Evolutionary conservation across 192 early-diverging fungal genomes (phyloP), one percentile per base, ranked within the genome.

Genomic region (Entomortierella parvispora): DNA sequence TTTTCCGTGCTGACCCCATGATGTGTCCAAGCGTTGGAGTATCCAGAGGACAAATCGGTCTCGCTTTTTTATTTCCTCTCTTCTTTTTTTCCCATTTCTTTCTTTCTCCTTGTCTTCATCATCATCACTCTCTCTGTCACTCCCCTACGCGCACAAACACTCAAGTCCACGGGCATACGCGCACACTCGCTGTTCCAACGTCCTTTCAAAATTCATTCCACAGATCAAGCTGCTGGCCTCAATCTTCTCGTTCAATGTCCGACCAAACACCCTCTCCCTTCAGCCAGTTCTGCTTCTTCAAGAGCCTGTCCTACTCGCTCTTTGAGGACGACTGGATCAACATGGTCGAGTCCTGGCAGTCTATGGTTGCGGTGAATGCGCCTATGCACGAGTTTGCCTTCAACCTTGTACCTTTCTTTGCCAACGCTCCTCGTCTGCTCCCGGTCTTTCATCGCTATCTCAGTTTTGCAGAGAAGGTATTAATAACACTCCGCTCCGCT

Each of bases 391-490:
- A 72, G 44, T 65, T 79, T 28, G 56, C 70, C 56, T 65, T 65
- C 62, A 82, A 79, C 61, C 70, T 82, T 17, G 52, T 75, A 5
- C 81, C 76, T n/a, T 79, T 74, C 53, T 82, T 82, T 58, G 68
- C 76, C 23, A 59, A 65, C 12, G 67, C 77, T 47, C 64, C 56
- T 14, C 40, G 52, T 8, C 70, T 82, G 3, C 40, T 79, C n/a
- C 71, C 71, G 8, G 71, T 68, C 25, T 82, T 82, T 59, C 81
- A 82, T 44, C 57, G 71, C 11, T 75, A 79, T 23, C 74, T 82
- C 66, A n/a, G 53, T 29, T 61, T 70, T 54, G 70, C 43, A 42
- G 62, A 65, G 37, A 59, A 71, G 22, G 78, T 76, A 76, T 51
- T n/a, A n/a, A n/a, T n/a, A n/a, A n/a, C n/a, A n/a, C n/a, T n/a